Conservation (phyloP, 2,329 filamentous ascomycete genomes). For the Botryotinia calthae region DNA sequence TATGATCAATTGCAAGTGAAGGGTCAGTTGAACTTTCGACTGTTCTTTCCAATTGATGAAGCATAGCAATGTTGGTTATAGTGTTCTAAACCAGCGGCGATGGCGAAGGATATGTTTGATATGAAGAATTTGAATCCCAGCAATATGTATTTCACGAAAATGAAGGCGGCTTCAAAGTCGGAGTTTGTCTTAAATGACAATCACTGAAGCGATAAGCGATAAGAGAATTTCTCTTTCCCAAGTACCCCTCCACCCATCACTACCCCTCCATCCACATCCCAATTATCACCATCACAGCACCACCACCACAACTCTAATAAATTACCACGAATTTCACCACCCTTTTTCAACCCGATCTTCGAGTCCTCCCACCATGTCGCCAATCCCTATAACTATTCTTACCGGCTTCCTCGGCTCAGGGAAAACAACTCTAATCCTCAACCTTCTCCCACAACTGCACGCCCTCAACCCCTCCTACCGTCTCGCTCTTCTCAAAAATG, state of each 20-base stretch:
- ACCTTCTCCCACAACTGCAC: slow-evolving; percentile 84
- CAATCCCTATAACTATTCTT: slow-evolving; percentile 88
- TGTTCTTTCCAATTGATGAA: neutral
- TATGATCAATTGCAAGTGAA: neutral
- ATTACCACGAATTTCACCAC: neutral
- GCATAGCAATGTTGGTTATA: neutral
- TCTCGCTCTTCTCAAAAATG: slow-evolving; percentile 94
- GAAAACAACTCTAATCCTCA: slow-evolving; percentile 93
- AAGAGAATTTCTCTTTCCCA: slow-evolving; percentile 12
- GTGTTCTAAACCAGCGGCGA: fast-evolving
- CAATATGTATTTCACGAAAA: neutral
- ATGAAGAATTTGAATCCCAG: neutral
- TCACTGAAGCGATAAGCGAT: slow-evolving; percentile 9
- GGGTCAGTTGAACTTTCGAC: neutral
- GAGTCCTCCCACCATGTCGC: slow-evolving; percentile 33
- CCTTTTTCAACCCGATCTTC: neutral
- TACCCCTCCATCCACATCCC: neutral
- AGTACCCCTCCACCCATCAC: slow-evolving; percentile 7
- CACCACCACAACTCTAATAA: neutral
- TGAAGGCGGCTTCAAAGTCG: no score
- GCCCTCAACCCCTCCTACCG: slow-evolving; percentile 72
- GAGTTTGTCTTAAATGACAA: neutral
- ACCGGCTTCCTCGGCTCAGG: slow-evolving; percentile 96
- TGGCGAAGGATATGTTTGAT: neutral
- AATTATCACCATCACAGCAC: neutral